Percentiles rank a stretch among this genome's conserved stretches.
phyloP scores from a whole-genome alignment of 768 basidiomycete genomes.

The Ramaria sp. region DNA sequence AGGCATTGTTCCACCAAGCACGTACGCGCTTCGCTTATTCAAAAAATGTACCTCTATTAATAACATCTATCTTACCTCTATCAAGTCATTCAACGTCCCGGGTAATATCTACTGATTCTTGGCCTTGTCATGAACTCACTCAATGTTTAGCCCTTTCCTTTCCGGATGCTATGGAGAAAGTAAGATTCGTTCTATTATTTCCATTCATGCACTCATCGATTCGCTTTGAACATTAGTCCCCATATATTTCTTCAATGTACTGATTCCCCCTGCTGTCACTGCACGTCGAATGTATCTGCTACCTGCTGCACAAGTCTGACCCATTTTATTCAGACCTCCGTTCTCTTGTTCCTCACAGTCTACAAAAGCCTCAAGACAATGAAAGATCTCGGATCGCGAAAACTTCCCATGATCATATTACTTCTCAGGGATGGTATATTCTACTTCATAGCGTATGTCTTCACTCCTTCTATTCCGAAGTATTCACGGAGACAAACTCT shows the following conservation, averaged over 20 bases:
- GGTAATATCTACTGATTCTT: not conserved
- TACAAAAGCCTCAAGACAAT: slow-evolving; percentile 1
- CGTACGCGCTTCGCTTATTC: not conserved
- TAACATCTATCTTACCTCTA: not conserved
- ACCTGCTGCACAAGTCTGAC: not conserved
- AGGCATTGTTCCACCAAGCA: slow-evolving; percentile 1
- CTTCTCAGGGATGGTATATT: slow-evolving; percentile 4
- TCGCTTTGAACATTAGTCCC: not conserved
- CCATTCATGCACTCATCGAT: not conserved
- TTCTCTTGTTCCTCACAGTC: slow-evolving; percentile 2
- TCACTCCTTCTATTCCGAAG: not conserved
- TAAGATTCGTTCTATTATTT: not conserved
- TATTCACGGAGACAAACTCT: not conserved
- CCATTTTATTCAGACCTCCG: not conserved
- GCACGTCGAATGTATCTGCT: not conserved
- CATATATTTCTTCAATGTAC: not conserved
- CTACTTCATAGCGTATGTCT: slow-evolving; percentile 4
- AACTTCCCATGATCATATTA: not conserved
- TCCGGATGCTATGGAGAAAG: slow-evolving; percentile 3
- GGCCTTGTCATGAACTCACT: not conserved
- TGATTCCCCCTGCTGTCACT: not conserved
- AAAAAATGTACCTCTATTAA: not conserved
- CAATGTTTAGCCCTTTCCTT: not conserved
- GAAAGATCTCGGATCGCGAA: not conserved
- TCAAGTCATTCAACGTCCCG: not conserved